A percentile compares a stretch with the other conserved stretches of the same genome.
phyloP scores from a whole-genome alignment of 2,329 filamentous ascomycete species.

The Dothistroma septosporum region DNA sequence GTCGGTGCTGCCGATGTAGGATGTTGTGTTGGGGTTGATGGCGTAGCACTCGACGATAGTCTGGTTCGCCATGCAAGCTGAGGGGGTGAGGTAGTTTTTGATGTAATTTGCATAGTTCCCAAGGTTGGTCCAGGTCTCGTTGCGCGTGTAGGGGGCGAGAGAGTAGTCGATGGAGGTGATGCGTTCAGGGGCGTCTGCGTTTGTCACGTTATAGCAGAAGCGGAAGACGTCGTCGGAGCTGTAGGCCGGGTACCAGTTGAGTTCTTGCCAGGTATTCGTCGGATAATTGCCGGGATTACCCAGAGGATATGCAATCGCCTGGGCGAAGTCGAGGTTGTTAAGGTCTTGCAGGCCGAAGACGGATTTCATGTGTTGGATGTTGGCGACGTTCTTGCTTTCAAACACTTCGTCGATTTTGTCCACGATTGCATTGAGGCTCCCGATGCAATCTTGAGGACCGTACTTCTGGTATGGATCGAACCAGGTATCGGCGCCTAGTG shows the following conservation, averaged over 20 bases:
- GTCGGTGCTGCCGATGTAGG: conserved; percentile 43
- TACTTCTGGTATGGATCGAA: conserved; percentile 57
- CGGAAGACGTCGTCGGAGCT: conserved; percentile 48
- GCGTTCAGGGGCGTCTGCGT: conserved; percentile 42
- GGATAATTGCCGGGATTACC: conserved; percentile 40
- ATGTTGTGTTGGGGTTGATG: conserved; percentile 39
- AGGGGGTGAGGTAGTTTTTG: conserved; percentile 43
- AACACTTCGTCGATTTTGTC: conserved; percentile 55
- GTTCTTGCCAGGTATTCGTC: conserved; percentile 52
- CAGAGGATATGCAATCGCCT: conserved; percentile 41
- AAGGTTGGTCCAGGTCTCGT: conserved; percentile 49
- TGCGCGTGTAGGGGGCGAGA: conserved; percentile 48
- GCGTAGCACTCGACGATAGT: conserved; percentile 46
- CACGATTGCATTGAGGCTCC: conserved; percentile 54
- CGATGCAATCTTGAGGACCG: conserved; percentile 57
- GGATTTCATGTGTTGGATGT: conserved; percentile 48
- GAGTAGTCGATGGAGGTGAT: conserved; percentile 45
- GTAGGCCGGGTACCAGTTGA: conserved; percentile 47
- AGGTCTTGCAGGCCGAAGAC: conserved; percentile 51
- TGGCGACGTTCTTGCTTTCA: conserved; percentile 38
- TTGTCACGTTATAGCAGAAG: conserved; percentile 52
- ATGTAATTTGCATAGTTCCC: conserved; percentile 53
- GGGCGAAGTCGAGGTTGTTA: conserved; percentile 53
- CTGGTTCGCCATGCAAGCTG: conserved; percentile 41
- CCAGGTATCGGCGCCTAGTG: conserved; percentile 66